Percentiles rank a stretch among this genome's conserved stretches.
phyloP scores from a whole-genome alignment of 1,284 basidiomycete genomes.

The Ganoderma lucidum region DNA sequence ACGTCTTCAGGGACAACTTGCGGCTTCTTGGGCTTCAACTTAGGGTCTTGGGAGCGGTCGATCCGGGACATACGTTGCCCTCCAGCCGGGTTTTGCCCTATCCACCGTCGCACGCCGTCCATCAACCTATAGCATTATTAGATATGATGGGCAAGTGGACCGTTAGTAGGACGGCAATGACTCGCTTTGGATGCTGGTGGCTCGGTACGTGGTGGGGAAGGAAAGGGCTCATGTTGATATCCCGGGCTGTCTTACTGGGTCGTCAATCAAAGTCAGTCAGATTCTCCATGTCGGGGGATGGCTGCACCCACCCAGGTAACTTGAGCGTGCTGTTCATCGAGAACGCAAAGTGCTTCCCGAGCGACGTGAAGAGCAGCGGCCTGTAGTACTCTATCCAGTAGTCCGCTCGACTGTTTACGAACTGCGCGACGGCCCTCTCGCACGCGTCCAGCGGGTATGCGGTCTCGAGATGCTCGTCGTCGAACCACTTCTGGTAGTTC shows the following conservation, averaged over 20 bases:
- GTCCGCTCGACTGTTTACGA: conserved; percentile 67
- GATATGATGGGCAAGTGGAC: neutral
- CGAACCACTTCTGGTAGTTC: conserved; percentile 87
- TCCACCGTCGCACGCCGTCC: conserved; percentile 78
- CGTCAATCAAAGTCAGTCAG: conserved; percentile 7
- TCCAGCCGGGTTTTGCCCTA: conserved; percentile 57
- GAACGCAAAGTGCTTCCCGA: conserved; percentile 87
- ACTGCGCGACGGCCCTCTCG: conserved; percentile 59
- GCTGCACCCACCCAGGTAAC: conserved; percentile 67
- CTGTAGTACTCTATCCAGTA: conserved; percentile 95
- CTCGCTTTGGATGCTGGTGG: conserved; percentile 52
- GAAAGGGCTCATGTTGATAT: conserved; percentile 78
- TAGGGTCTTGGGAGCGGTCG: conserved; percentile 44
- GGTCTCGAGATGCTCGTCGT: conserved; percentile 71
- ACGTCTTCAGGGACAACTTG: conserved; percentile 44
- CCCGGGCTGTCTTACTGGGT: conserved; percentile 70
- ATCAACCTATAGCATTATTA: conserved; percentile 57
- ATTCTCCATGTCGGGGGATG: neutral
- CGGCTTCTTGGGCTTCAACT: conserved; percentile 41
- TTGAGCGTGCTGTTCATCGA: conserved; percentile 89
- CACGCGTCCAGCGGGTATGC: conserved; percentile 68
- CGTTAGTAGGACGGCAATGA: neutral
- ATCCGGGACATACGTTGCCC: conserved; percentile 50
- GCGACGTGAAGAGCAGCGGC: conserved; percentile 81
- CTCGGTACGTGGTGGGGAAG: conserved; percentile 57